Base-by-base conservation (phyloP, 805 yeast genomes). In the Kodamaea sagamina region DNA sequence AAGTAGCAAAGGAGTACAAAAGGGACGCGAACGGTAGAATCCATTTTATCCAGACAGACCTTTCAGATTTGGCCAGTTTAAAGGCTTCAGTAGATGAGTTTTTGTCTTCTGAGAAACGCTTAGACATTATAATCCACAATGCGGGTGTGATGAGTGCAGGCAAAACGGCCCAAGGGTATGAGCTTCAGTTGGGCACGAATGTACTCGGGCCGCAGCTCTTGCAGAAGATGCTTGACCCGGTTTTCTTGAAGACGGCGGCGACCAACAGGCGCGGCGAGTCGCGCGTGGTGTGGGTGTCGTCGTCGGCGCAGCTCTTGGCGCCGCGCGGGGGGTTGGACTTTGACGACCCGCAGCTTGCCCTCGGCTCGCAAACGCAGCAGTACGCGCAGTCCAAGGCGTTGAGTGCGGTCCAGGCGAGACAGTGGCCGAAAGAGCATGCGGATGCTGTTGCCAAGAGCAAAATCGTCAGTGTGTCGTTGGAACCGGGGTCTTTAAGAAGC, bases 311-410 rank as follows among this genome's bases (percentile, higher is more conserved):
- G 28, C 41, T 47, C 19, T 25, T 48, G 12, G 51, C 63, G 7
- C 62, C 62, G 13, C 46, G 52, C 2, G 60, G 59, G 19, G 73
- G 72, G 5, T 60, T 72, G 15, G 50, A 66, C 34, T 58, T 62
- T 47, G 64, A 60, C 36, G 68, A 67, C 43, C 43, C 43, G 7
- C 31, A 32, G 24, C 43, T 40, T 18, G 27, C 9, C 11, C 21
- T 21, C 16, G 34, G 31, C 3, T 10, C 31, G 4, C 54, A 67
- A 31, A 55, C 56, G 36, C 47, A 48, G 47, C 58, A 54, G 31
- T 73, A 77, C 50, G 71, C 67, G 3, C 75, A 72, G 52, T 63
- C 74, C 19, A 77, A 77, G 55, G 74, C 77, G 1, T 61, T 66
- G 24, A 61, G 62, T 40, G 49, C 65, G 19, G 59, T 64, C 35